These are phyloP conservation scores for Penicillium sp. DNA, from an alignment of 2,329 filamentous ascomycete species.

Conservation along the genomic window DNA sequence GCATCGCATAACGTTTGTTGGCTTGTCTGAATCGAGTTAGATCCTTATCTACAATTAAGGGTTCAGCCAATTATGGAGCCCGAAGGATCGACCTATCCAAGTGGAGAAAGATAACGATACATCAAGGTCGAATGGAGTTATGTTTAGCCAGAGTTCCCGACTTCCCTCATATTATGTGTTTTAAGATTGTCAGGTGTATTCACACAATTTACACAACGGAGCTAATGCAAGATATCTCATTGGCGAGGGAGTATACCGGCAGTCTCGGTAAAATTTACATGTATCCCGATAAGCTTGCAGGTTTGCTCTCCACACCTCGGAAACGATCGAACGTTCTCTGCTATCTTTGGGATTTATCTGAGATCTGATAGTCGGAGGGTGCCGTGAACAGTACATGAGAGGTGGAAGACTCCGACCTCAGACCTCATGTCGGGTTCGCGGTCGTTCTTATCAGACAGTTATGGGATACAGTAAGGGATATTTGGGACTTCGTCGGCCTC, in stretches of 20 bases:
- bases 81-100: not conserved
- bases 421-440: not conserved
- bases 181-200: not conserved
- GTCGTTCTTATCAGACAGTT: not conserved
- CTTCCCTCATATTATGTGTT: not conserved
- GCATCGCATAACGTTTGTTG: constrained; percentile 17
- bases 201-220: not conserved
- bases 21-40: too few relatives aligned
- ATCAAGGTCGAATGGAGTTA: not conserved
- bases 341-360: constrained; percentile 7
- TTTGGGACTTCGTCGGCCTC: not conserved
- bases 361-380: constrained; percentile 3
- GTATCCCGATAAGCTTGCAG: not conserved
- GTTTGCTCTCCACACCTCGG: not conserved
- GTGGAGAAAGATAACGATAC: constrained; percentile 7
- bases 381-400: not conserved
- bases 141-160: not conserved
- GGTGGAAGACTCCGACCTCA: constrained; percentile 6
- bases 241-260: not conserved
- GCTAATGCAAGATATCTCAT: not conserved
- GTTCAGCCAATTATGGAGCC: not conserved
- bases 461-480: not conserved
- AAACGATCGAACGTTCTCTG: not conserved
- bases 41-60: too few relatives aligned
- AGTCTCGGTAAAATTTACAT: not conserved